These are phyloP conservation scores for Geosmithia flava DNA, from an alignment of 2,329 filamentous ascomycete species.

Conservation along the genomic window DNA sequence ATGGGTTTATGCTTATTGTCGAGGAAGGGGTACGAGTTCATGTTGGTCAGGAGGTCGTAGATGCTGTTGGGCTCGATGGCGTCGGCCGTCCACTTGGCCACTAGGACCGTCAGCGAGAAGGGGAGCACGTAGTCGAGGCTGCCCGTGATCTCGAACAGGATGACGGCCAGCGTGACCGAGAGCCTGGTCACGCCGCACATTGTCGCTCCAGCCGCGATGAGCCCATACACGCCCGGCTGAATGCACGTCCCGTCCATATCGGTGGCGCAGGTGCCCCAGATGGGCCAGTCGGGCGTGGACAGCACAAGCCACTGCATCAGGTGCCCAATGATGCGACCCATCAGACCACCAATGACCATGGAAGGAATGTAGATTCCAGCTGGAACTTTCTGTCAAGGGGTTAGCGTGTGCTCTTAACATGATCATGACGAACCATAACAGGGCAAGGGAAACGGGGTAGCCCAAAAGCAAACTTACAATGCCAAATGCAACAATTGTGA, in stretches of 20 bases:
- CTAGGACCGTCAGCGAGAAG: slow-evolving; percentile 82
- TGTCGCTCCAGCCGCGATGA: slow-evolving; percentile 88
- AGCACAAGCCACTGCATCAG: slow-evolving; percentile 71
- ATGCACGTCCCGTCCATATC: slow-evolving; percentile 70
- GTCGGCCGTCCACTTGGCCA: slow-evolving; percentile 97
- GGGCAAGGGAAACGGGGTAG: not conserved
- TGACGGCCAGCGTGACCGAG: slow-evolving; percentile 87
- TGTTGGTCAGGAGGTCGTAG: slow-evolving; percentile 87
- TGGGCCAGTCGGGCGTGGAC: slow-evolving; percentile 53
- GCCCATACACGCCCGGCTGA: slow-evolving; percentile 90
- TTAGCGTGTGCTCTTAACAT: too few species aligned
- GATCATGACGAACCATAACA: too few species aligned
- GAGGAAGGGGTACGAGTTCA: slow-evolving; percentile 97
- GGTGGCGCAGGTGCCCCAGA: slow-evolving; percentile 66
- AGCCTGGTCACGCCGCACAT: slow-evolving; percentile 96
- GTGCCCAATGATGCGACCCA: slow-evolving; percentile 82
- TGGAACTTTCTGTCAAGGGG: slow-evolving; percentile 59
- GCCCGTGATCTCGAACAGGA: slow-evolving; percentile 90
- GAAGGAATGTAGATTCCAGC: slow-evolving; percentile 96
- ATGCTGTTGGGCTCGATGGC: slow-evolving; percentile 90
- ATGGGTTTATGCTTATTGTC: slow-evolving; percentile 90
- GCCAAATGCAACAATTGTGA: slow-evolving; percentile 87
- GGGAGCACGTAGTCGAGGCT: slow-evolving; percentile 91
- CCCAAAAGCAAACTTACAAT: slow-evolving; percentile 40
- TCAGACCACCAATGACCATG: slow-evolving; percentile 92